Conservation (phyloP, 2,329 filamentous ascomycete species). For the Leptographium radiaticola region DNA sequence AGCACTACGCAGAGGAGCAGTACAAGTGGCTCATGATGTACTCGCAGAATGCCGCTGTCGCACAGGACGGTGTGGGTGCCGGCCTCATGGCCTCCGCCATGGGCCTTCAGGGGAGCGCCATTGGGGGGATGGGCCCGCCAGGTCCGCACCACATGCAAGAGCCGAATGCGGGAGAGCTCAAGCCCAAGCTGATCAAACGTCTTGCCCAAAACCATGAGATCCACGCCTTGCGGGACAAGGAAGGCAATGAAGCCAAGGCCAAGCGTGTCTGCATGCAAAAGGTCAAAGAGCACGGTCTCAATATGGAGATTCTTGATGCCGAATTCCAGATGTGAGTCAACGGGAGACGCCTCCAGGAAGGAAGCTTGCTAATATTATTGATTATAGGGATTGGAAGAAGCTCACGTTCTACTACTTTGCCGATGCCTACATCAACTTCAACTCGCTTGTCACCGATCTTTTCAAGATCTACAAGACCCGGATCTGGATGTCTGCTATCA, state of each 20-base stretch:
- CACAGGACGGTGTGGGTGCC: conserved; percentile 45
- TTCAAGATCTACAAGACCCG: conserved; percentile 99
- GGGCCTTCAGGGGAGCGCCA: conserved; percentile 53
- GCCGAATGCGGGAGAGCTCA: conserved; percentile 60
- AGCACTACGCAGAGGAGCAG: conserved; percentile 86
- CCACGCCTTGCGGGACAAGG: conserved; percentile 78
- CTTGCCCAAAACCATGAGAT: conserved; percentile 88
- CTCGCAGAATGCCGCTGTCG: conserved; percentile 59
- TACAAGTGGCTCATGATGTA: conserved; percentile 99
- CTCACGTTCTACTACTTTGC: conserved; percentile 98
- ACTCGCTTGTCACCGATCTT: conserved; percentile 87
- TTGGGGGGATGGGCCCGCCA: conserved; percentile 66
- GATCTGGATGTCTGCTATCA: conserved; percentile 99
- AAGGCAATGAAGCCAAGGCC: conserved; percentile 93
- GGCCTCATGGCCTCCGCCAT: conserved; percentile 52
- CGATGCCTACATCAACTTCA: conserved; percentile 98
- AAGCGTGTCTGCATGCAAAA: conserved; percentile 96
- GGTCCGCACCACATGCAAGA: conserved; percentile 63
- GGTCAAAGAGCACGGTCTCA: conserved; percentile 82
- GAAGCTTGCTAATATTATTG: conserved; percentile 13
- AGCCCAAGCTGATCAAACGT: conserved; percentile 93
- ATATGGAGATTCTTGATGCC: conserved; percentile 94
- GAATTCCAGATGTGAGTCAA: conserved; percentile 88
- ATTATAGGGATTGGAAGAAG: conserved; percentile 87
- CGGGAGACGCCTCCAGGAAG: background rate